A percentile compares a stretch with the other conserved stretches of the same genome.
Evolutionary conservation across 1,284 basidiomycete species (phyloP).

Genomic region (Trametes versicolor): DNA sequence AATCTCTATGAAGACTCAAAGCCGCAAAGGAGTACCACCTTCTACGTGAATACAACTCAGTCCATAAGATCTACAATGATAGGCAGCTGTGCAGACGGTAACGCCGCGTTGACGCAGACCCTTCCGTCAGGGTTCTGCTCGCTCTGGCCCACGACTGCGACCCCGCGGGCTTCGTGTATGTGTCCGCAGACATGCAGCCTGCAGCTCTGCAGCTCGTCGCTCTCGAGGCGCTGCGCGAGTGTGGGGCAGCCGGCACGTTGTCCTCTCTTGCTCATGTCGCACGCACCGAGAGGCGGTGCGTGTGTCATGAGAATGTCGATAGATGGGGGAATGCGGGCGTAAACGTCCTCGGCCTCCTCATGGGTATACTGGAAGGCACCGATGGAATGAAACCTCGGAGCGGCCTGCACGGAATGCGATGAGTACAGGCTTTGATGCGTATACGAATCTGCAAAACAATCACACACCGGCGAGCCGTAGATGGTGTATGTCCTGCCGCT

Average conservation of each 20-base stretch:
- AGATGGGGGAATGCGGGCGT: slow-evolving; percentile 59
- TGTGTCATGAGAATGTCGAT: slow-evolving; percentile 75
- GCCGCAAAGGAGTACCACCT: too few relatives aligned
- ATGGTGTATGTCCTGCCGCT: slow-evolving; percentile 62
- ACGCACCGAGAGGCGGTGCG: slow-evolving; percentile 56
- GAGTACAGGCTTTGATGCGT: not conserved
- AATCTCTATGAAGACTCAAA: too few relatives aligned
- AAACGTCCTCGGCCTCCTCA: slow-evolving; percentile 53
- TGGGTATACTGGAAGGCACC: slow-evolving; percentile 68
- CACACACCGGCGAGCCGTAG: slow-evolving; percentile 68
- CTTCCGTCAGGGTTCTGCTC: slow-evolving; percentile 31
- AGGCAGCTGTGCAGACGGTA: slow-evolving; percentile 46
- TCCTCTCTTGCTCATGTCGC: slow-evolving; percentile 37
- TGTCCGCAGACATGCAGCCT: slow-evolving; percentile 75
- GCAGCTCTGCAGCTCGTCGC: slow-evolving; percentile 49
- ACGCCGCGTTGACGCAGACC: slow-evolving; percentile 61
- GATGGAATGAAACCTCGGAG: slow-evolving; percentile 60
- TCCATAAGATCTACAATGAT: slow-evolving; percentile 60
- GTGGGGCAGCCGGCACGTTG: slow-evolving; percentile 61
- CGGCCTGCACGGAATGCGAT: slow-evolving; percentile 55
- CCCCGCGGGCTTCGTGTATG: slow-evolving; percentile 71
- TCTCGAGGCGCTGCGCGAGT: slow-evolving; percentile 52
- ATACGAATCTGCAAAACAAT: too few relatives aligned
- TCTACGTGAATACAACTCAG: slow-evolving; percentile 24
- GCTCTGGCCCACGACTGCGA: slow-evolving; percentile 36